Percentiles rank a stretch among this genome's conserved stretches.
These are phyloP conservation scores for Adansonia madagascariensis DNA, from an alignment of 441 rosid species.

Conservation along the genomic window DNA sequence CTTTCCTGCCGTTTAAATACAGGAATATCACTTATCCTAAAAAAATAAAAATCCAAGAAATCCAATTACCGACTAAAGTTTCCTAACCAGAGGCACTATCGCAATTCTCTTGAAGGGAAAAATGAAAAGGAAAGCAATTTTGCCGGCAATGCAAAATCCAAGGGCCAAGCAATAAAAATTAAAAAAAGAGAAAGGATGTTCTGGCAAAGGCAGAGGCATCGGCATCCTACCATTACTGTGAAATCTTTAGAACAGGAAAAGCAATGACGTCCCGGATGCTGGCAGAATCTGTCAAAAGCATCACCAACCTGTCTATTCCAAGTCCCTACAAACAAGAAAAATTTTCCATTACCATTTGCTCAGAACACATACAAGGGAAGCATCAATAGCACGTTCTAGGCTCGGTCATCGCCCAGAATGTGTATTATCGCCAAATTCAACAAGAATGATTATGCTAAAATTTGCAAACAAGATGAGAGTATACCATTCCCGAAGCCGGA, in stretches of 20 bases:
- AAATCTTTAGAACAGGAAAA: constrained; percentile 76
- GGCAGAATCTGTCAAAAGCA: constrained; percentile 84
- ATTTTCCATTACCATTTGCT: constrained; percentile 15
- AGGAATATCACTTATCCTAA: too few relatives aligned
- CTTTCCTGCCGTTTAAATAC: too few relatives aligned
- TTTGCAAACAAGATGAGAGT: constrained; percentile 8
- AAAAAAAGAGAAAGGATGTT: not conserved
- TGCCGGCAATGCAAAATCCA: not conserved
- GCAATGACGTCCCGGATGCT: constrained; percentile 93
- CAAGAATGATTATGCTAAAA: not conserved
- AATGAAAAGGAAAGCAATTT: too few relatives aligned
- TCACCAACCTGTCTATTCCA: constrained; percentile 90
- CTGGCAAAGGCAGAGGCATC: too few relatives aligned
- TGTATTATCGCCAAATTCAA: not conserved
- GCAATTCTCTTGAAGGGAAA: too few relatives aligned
- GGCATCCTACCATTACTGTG: constrained; percentile 43
- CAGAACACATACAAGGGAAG: not conserved
- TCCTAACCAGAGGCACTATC: too few relatives aligned
- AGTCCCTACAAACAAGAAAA: constrained; percentile 60
- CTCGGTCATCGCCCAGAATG: not conserved
- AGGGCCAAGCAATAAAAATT: not conserved
- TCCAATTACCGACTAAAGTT: too few relatives aligned
- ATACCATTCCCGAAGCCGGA: constrained; percentile 97
- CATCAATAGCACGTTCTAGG: not conserved
- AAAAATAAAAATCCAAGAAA: too few relatives aligned